Evolutionary conservation across 1,284 basidiomycete species (phyloP).

Genomic region (Leccinum variabile): DNA sequence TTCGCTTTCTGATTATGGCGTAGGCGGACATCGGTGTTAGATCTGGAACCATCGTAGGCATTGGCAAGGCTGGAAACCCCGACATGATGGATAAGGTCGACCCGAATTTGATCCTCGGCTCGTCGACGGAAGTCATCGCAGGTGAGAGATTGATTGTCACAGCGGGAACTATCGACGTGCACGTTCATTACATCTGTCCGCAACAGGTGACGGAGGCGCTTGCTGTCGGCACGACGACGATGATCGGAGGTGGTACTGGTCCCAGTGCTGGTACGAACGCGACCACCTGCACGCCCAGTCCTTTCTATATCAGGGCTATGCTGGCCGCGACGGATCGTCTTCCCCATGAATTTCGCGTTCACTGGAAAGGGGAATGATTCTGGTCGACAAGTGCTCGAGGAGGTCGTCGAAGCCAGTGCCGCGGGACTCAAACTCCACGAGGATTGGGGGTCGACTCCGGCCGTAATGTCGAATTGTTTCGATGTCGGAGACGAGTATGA

Average conservation of each 20-base stretch:
- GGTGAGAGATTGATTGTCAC: constrained; percentile 94
- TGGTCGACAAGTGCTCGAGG: constrained; percentile 69
- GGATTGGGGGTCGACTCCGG: constrained; percentile 96
- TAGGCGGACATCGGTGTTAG: constrained; percentile 98
- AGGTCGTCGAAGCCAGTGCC: constrained; percentile 87
- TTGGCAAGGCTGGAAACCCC: constrained; percentile 97
- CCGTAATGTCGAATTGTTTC: constrained; percentile 78
- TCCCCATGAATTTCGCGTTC: constrained; percentile 92
- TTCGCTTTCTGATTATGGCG: constrained; percentile 7
- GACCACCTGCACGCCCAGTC: constrained; percentile 89
- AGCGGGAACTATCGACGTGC: constrained; percentile 90
- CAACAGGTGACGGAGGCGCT: constrained; percentile 81
- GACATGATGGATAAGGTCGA: constrained; percentile 89
- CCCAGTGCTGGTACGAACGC: constrained; percentile 90
- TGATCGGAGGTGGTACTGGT: constrained; percentile 93
- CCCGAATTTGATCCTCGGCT: constrained; percentile 77
- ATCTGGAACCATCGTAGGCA: constrained; percentile 79
- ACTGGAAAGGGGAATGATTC: constrained; percentile 96
- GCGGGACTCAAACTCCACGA: constrained; percentile 95
- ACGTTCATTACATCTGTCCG: constrained; percentile 93
- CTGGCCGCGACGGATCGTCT: constrained; percentile 85
- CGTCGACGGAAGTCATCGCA: constrained; percentile 91
- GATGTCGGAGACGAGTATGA: constrained; percentile 91
- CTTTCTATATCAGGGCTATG: constrained; percentile 87
- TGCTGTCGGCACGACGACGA: constrained; percentile 77